Base-by-base conservation (phyloP, 148 eudicot species). In the Suaeda aralocaspica region DNA sequence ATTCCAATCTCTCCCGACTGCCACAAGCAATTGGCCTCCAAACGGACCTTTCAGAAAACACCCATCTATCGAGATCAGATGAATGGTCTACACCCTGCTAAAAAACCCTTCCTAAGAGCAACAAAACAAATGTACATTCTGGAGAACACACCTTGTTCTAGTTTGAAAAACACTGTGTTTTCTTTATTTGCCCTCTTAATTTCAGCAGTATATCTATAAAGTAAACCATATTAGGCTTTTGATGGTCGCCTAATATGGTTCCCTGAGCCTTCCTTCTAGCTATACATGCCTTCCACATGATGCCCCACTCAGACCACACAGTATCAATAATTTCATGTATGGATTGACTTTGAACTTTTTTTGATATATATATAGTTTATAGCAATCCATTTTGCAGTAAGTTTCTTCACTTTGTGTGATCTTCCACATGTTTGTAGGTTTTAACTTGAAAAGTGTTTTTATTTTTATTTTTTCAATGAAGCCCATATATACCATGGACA, bases 1-100 rank as follows among this genome's bases (percentile, higher is more conserved):
- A 36, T 36, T 36, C 8, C 41, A 4, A 36, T 42, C 64, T 13
- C 34, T 41, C 16, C 73, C 64, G 1, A 69, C 52, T 0, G 15
- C 64, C 2, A 5, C 4, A 4, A 69, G 12, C 2, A 69, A 9
- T 41, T 56, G 64, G 0, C 53, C 73, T 21, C 64, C 46, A 41
- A 22, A 59, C 19, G 41, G 41, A 8, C 41, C 41, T 36, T 36
- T 36, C 8, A 36, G 8, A 36, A 36, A 36, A 36, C 41, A 57
- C 3, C 34, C 52, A 59, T 59, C 58, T n/a, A 59, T 55, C 0
- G 57, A 46, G 10, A n/a, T n/a, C n/a, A n/a, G n/a, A 71, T 71
- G 24, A 59, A 59, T 0, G 66, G 67, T 24, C 57, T 71, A 46
- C 58, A 71, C 6, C 44, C 57, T 6, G 2, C 15, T 18, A 16